A percentile compares a stretch with the other conserved stretches of the same genome.
Conservation (phyloP, 345 rosid genomes). For the Sapria himalayana region DNA sequence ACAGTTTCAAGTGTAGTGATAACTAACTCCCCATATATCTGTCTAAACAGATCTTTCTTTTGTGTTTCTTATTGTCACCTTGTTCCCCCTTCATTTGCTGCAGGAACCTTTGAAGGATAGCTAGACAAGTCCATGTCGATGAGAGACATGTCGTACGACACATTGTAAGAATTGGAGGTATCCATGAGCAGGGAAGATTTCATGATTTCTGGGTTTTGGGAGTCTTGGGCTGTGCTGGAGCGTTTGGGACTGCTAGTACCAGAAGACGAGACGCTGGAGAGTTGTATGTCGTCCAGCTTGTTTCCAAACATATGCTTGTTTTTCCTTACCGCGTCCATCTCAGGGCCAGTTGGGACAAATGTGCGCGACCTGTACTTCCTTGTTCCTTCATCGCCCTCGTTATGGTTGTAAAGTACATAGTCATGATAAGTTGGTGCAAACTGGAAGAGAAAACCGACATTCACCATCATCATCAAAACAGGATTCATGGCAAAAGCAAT, state of each 20-base stretch:
- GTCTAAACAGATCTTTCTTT: too few relatives aligned
- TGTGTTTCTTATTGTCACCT: too few relatives aligned
- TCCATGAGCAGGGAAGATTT: conserved; percentile 59
- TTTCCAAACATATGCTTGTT: conserved; percentile 44
- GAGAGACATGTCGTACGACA: conserved; percentile 64
- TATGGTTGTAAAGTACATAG: conserved; percentile 80
- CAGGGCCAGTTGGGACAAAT: conserved; percentile 93
- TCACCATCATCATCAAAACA: not conserved
- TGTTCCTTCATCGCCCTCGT: conserved; percentile 70
- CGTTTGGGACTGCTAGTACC: conserved; percentile 37
- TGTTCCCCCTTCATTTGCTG: too few relatives aligned
- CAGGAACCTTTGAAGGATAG: conserved; percentile 60
- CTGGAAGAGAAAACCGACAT: conserved; percentile 22
- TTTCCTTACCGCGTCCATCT: conserved; percentile 84
- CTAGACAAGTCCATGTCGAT: conserved; percentile 71
- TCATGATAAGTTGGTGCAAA: conserved; percentile 96
- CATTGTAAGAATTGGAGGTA: conserved; percentile 25
- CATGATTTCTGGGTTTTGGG: conserved; percentile 23
- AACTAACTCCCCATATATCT: too few relatives aligned
- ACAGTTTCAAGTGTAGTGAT: too few relatives aligned
- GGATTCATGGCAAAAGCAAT: too few relatives aligned
- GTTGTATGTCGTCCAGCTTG: conserved; percentile 63
- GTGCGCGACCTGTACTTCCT: conserved; percentile 80
- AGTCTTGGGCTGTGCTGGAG: conserved; percentile 13
- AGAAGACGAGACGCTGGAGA: conserved; percentile 47